Evolutionary conservation across 495 filamentous ascomycete species (phyloP).

Genomic region (Penicillium longicatenatum): DNA sequence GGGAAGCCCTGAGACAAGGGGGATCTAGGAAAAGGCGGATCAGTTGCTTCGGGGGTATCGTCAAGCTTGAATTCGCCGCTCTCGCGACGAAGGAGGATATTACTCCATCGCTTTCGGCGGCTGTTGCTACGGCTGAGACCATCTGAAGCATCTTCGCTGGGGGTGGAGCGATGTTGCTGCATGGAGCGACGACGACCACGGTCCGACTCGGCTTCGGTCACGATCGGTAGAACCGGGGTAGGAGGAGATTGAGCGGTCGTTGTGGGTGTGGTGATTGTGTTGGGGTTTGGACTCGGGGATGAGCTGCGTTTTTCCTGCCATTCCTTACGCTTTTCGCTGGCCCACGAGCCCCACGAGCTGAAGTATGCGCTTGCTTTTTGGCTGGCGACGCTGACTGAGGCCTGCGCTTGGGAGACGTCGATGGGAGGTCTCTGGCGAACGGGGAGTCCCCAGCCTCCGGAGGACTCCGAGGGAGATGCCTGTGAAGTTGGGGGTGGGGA

Average conservation of each 20-base stretch:
- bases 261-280: neutral
- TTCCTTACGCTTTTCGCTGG: conserved; percentile 79
- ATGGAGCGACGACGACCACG: conserved; percentile 37
- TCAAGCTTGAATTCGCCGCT: conserved; percentile 40
- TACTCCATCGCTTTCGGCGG: conserved; percentile 50
- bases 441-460: conserved; percentile 31
- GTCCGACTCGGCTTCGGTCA: conserved; percentile 37
- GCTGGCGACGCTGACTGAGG: conserved; percentile 64
- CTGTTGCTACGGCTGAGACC: conserved; percentile 41
- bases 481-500: conserved; percentile 28
- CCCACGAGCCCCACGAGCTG: conserved; percentile 94
- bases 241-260: conserved; percentile 30
- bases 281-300: conserved; percentile 25
- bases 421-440: conserved; percentile 43
- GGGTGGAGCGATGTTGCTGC: conserved; percentile 21
- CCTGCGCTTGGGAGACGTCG: conserved; percentile 67
- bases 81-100: conserved; percentile 42
- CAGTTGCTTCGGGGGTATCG: conserved; percentile 14
- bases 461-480: conserved; percentile 24
- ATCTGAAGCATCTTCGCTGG: conserved; percentile 31
- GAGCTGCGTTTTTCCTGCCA: conserved; percentile 50
- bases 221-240: conserved; percentile 28
- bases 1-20: conserved; percentile 38
- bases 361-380: conserved; percentile 84
- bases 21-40: conserved; percentile 37